Evolutionary conservation across 106 monocot species (phyloP).

Genomic region (Apostasia ramifera): DNA sequence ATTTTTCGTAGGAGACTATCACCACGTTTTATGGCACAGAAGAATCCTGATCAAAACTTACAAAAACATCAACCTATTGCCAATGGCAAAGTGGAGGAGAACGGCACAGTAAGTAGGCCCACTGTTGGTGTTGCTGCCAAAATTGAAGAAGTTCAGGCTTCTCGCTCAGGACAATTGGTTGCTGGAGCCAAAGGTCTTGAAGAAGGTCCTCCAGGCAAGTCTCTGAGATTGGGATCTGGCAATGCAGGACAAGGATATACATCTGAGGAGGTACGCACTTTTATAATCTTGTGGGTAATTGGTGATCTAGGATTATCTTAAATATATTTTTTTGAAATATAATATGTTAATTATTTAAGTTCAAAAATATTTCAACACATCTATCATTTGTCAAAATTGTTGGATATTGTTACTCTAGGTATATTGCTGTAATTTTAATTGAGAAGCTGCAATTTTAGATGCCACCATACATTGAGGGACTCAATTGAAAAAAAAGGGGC

Average conservation of each 20-base stretch:
- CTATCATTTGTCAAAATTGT: too few species aligned
- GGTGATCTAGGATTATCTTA: too few species aligned
- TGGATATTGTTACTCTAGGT: too few species aligned
- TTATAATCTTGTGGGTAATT: neutral
- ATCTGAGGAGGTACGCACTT: conserved; percentile 74
- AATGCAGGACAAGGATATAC: conserved; percentile 99
- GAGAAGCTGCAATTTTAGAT: too few species aligned
- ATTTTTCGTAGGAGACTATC: conserved; percentile 81
- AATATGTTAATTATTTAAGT: too few species aligned
- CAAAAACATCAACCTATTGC: conserved; percentile 38
- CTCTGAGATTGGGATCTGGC: conserved; percentile 69
- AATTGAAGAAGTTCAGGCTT: conserved; percentile 59
- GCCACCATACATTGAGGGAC: too few species aligned
- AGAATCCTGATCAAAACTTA: conserved; percentile 42
- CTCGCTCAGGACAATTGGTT: conserved; percentile 48
- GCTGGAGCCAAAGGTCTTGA: conserved; percentile 67
- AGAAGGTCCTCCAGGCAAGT: conserved; percentile 48
- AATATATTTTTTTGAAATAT: too few species aligned
- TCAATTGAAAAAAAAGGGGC: too few species aligned
- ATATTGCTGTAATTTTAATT: too few species aligned
- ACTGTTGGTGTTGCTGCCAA: conserved; percentile 38
- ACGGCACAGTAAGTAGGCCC: conserved; percentile 18
- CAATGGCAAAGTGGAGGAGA: conserved; percentile 64
- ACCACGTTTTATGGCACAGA: conserved; percentile 44
- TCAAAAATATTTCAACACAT: too few species aligned